Evolutionary conservation across 1,284 basidiomycete genomes (phyloP), one percentile per base, ranked within the genome.

Genomic region (Microbotryum scabiosae): DNA sequence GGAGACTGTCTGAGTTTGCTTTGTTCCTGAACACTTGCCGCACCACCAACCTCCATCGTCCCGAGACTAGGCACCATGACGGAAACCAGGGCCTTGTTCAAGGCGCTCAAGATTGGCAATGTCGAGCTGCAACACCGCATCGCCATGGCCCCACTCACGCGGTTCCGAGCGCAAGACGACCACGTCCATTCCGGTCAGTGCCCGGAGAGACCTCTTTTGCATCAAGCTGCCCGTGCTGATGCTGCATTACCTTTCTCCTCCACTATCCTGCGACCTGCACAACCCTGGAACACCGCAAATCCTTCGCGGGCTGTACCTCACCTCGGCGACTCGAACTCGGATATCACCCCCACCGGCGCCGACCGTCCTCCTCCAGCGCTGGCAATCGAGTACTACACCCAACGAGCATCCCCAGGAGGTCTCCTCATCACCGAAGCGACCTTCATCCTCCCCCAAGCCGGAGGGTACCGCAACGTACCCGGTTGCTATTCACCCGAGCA

Each of bases 371-470:
- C 5, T 23, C 50, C 46, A 55, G 63, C 59, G 16, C 43, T 60
- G n/a, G 54, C 57, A 4, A 52, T 45, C 32, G 52, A 58, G 32
- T 81, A 82, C 70, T 82, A 82, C 70, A 60, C 69, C 0, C 81
- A 82, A 66, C 75, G 81, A 12, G 78, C 75, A 2, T 72, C 70
- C 41, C 76, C 78, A 0, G 81, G 81, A 0, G 79, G 79, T 0
- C 70, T 83, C 5, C 69, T 82, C 28, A 79, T 82, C 58, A 74
- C 79, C 4, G 82, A 82, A 69, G 80, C 73, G 0, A 79, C 78
- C 0, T 72, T 78, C 64, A 78, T 82, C 55, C 70, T 54, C 9
- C 54, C 57, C 5, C 51, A 65, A 44, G 71, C 71, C 6, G 67
- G 66, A 8, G 52, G 49, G 3, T 60, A 56, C 51, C 20, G 65